Evolutionary conservation across 2,329 filamentous ascomycete species (phyloP).

Genomic region (Colletotrichum godetiae): DNA sequence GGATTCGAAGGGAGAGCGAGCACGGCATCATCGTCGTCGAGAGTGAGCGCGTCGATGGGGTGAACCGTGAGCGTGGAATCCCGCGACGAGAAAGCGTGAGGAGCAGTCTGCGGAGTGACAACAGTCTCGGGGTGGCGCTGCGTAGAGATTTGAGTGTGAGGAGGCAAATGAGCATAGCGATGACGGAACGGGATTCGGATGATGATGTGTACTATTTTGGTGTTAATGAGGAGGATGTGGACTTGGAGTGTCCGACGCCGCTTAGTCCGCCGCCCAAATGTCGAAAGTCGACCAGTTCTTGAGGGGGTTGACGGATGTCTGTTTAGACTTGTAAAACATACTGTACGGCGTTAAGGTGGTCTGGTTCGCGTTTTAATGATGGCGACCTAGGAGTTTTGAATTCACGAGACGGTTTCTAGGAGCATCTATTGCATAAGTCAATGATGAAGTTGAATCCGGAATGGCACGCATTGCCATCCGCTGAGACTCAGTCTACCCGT

Average conservation of each 20-base stretch:
- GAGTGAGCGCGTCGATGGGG: not conserved
- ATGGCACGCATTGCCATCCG: too few species aligned
- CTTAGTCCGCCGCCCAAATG: constrained; percentile 27
- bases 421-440: not conserved
- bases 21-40: not conserved
- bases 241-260: constrained; percentile 22
- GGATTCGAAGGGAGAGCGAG: constrained; percentile 1
- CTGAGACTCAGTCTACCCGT: not conserved
- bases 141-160: not conserved
- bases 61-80: not conserved
- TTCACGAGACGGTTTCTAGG: not conserved
- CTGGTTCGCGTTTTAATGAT: not conserved
- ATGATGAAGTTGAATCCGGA: not conserved
- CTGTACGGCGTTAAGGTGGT: not conserved
- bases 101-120: constrained; percentile 11
- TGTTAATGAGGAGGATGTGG: constrained; percentile 11
- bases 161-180: constrained; percentile 18
- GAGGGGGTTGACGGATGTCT: not conserved
- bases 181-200: constrained; percentile 32
- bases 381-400: not conserved
- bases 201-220: constrained; percentile 29
- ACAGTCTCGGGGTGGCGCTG: not conserved
- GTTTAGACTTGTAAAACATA: not conserved
- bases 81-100: constrained; percentile 6
- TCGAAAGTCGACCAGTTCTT: not conserved